Percentiles rank a stretch among this genome's conserved stretches.
Evolutionary conservation across 257 asterid species (phyloP).

Genomic region (Hygrophila difformis): DNA sequence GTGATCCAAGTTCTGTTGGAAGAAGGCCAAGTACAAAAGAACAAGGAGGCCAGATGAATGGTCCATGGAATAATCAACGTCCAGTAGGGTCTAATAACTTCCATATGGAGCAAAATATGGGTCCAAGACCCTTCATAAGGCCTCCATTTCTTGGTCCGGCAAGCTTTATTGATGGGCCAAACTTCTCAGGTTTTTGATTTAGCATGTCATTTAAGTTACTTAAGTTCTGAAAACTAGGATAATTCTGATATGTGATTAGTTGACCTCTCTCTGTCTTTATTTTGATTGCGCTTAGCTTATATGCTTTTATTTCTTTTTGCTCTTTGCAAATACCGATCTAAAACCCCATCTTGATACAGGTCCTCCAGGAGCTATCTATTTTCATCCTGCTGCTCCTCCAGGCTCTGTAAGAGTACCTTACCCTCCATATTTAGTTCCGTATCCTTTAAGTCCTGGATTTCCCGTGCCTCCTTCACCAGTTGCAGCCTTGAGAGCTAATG

Average conservation of each 20-base stretch:
- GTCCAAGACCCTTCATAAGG: constrained; percentile 53
- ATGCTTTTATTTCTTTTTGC: too few species aligned
- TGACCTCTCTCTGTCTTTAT: constrained; percentile 4
- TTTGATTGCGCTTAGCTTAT: background rate
- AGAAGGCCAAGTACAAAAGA: constrained; percentile 44
- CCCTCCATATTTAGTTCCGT: constrained; percentile 49
- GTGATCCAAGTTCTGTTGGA: constrained; percentile 39
- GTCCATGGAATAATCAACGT: constrained; percentile 38
- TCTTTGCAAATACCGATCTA: constrained; percentile 9
- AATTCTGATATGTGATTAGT: constrained; percentile 1
- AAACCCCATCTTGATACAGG: constrained; percentile 33
- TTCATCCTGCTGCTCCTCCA: constrained; percentile 53
- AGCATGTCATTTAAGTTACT: background rate
- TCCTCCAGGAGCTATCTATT: constrained; percentile 61
- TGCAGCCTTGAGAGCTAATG: constrained; percentile 36
- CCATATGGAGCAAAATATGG: constrained; percentile 46
- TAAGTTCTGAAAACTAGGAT: background rate
- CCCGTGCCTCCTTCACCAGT: constrained; percentile 41
- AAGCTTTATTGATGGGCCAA: constrained; percentile 53
- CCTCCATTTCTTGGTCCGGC: constrained; percentile 44
- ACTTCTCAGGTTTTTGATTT: constrained; percentile 43
- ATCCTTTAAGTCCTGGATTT: constrained; percentile 52
- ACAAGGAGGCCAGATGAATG: constrained; percentile 29
- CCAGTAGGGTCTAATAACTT: constrained; percentile 38
- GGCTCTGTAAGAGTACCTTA: constrained; percentile 57